phyloP scores from a whole-genome alignment of 108 stramenopile genomes.

The Cyclotella distinguenda region DNA sequence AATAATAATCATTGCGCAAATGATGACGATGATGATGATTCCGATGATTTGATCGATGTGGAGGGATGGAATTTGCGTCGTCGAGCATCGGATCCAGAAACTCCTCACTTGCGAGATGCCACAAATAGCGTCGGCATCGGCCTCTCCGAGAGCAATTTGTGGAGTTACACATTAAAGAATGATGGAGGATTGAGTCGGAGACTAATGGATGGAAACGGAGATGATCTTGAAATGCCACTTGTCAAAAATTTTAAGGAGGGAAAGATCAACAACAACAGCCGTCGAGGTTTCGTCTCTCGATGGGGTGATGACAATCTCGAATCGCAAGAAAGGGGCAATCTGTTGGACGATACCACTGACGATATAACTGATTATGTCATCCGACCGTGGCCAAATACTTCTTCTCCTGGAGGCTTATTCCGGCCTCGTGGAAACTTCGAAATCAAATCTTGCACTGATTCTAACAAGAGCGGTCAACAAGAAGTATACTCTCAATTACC shows the following conservation, averaged over 20 bases:
- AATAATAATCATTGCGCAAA: background rate
- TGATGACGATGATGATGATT: constrained; percentile 18
- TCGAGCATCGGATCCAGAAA: background rate
- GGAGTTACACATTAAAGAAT: constrained; percentile 6
- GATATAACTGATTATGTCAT: no score
- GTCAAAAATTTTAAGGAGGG: no score
- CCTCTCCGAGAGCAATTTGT: background rate
- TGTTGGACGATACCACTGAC: no score
- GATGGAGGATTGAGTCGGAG: background rate
- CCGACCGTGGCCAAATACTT: no score
- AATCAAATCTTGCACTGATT: no score
- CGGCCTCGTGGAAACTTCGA: no score
- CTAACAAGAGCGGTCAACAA: no score
- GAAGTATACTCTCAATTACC: constrained; percentile 1
- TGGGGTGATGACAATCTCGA: background rate
- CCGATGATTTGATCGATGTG: constrained; percentile 21
- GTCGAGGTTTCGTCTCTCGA: constrained; percentile 16
- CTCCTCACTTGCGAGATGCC: background rate
- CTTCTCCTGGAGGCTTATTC: no score
- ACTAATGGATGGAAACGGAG: background rate
- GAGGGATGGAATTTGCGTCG: constrained; percentile 30
- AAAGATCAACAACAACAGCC: constrained; percentile 1
- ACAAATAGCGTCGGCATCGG: background rate
- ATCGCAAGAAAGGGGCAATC: background rate
- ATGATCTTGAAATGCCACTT: no score